Evolutionary conservation across 208 protist genomes (phyloP).

Genomic region (Angomonas ambiguus): DNA sequence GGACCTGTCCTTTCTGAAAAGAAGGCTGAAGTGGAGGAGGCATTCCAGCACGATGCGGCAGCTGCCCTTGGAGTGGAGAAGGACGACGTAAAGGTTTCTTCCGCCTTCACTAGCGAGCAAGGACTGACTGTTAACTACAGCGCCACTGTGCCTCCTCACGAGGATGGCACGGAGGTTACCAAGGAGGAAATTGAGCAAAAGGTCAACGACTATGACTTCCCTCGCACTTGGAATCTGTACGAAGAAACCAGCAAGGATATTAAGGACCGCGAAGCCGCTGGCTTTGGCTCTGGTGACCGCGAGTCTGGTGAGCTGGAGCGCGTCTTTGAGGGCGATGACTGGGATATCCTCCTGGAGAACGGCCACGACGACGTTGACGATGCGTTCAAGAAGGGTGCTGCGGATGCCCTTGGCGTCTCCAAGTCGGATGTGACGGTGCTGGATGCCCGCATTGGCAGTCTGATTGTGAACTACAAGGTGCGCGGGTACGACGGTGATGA

Average conservation of each 20-base stretch:
- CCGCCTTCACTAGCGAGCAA: constrained; percentile 12
- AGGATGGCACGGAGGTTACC: neutral
- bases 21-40: constrained; percentile 15
- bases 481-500: constrained; percentile 24
- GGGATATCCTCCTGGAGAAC: constrained; percentile 44
- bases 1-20: constrained; percentile 10
- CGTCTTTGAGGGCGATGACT: constrained; percentile 59
- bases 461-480: constrained; percentile 48
- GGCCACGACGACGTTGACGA: constrained; percentile 33
- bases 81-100: constrained; percentile 15
- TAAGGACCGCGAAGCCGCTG: neutral
- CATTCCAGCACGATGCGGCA: constrained; percentile 26
- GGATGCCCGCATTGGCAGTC: constrained; percentile 32
- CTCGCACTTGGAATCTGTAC: constrained; percentile 23
- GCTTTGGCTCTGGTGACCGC: constrained; percentile 12
- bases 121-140: constrained; percentile 23
- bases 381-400: constrained; percentile 38
- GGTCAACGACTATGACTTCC: constrained; percentile 26
- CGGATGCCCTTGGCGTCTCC: constrained; percentile 30
- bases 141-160: neutral
- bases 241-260: neutral
- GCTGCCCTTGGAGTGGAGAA: constrained; percentile 15
- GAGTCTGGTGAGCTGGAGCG: constrained; percentile 49
- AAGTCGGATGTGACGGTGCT: constrained; percentile 30
- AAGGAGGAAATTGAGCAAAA: constrained; percentile 12